Base-by-base conservation (phyloP, 129 eudicot species). In the Rutidosis leptorrhynchoides region DNA sequence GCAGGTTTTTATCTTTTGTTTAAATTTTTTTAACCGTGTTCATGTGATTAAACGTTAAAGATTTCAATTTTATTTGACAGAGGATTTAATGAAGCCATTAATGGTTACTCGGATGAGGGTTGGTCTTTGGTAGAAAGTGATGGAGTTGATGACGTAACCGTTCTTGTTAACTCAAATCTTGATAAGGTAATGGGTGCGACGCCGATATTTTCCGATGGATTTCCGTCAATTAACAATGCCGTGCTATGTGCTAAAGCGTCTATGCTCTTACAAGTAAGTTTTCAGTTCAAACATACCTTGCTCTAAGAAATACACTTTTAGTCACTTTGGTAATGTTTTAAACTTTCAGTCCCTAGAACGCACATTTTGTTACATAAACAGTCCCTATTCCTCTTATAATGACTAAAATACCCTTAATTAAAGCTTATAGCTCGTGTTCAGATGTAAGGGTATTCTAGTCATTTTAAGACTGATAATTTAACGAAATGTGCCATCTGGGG, bases 231-330 rank as follows among this genome's bases (percentile, higher is more conserved):
- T 57, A 81, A 80, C 82, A 90, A 68, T 51, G 87, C 85, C 0
- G 89, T 90, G 26, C 79, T 90, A 23, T 87, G 97, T 67, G 96
- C 96, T 22, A 87, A 83, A 83, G 97, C 97, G 62, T 90, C 97
- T 63, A 90, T 90, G 97, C 89, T 90, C 59, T 81, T 90, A 79
- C 97, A 90, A 79, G 97, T 90, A 64, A 59, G 87, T 32, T 72
- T 58, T 65, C 45, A 49, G 42, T 59, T 69, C 70, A 71, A 58
- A 54, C 55, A 70, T 29, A 63, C 56, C 54, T 25, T 42, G 7
- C 23, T 32, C 33, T 30, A 65, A 40, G 10, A 22, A 29, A 27
- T 16, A 7, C 0, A n/a, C n/a, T n/a, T n/a, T n/a, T n/a, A n/a
- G n/a, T n/a, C n/a, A n/a, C n/a, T n/a, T n/a, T n/a, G n/a, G n/a